Base-by-base conservation (phyloP, 352 stramenopile genomes). In the Globisporangium emineosum region DNA sequence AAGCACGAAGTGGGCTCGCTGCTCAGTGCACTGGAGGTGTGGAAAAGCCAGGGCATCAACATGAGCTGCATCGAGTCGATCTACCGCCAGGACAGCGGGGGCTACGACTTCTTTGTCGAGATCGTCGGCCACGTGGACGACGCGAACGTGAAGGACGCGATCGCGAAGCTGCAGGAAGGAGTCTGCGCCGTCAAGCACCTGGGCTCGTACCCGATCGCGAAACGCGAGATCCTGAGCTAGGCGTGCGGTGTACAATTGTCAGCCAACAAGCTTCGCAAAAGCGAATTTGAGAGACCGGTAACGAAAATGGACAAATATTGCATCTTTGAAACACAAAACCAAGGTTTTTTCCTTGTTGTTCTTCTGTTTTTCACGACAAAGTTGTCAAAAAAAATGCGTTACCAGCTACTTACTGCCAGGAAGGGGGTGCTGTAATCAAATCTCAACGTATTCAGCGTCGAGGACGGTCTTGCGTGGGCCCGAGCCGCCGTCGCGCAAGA, bases 71-170 rank as follows among this genome's bases (percentile, higher is more conserved):
- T 96, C 40, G 88, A 96, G 68, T 94, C 84, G n/a, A 92, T 96
- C 52, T 92, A 92, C 56, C 83, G 86, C 6, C 65, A 82, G 52
- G 77, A 90, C 19, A 64, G 83, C 42, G 76, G 79, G 19, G 86
- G 88, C 45, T 95, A 91, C 62, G 85, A 92, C 62, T 96, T 96
- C 57, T 95, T 95, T 52, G 74, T 94, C 32, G 86, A 96, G 68
- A 83, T 94, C 42, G 66, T 85, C 42, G 87, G 83, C 37, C 83
- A 95, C 62, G 78, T 86, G 56, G 78, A 94, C 52, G 85, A 96
- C 59, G 53, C 56, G 4, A 84, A 88, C 45, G 79, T 93, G 23
- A 69, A 76, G 6, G 62, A 65, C 30, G 87, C 86, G 2, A 63
- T 94, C 9, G 67, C 83, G 29, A 66, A 85, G 54, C 69, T 94